These are phyloP conservation scores for Cyberlindnera xishuangbannaensis DNA, from an alignment of 805 yeast genomes.

Conservation along the genomic window DNA sequence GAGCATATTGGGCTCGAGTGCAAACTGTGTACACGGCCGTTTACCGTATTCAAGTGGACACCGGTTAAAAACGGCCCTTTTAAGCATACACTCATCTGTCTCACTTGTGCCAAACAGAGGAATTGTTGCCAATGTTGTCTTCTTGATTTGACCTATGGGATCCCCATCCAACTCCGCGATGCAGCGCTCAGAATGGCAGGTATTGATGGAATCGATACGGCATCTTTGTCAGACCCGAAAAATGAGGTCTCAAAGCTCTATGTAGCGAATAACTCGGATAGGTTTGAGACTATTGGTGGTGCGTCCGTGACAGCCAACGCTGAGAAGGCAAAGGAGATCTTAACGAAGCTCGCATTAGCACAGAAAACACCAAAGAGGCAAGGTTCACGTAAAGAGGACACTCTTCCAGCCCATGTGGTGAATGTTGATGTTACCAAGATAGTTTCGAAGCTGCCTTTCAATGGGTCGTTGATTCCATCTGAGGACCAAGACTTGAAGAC, in stretches of 20 bases:
- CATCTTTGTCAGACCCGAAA: no score
- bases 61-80: slow-evolving; percentile 38
- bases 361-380: slow-evolving; percentile 12
- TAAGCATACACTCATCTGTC: slow-evolving; percentile 66
- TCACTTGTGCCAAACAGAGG: slow-evolving; percentile 69
- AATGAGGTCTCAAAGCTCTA: slow-evolving; percentile 51
- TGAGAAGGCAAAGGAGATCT: slow-evolving; percentile 44
- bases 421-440: slow-evolving; percentile 45
- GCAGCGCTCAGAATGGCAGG: slow-evolving; percentile 73
- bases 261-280: slow-evolving; percentile 44
- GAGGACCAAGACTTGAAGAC: slow-evolving; percentile 40
- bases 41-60: slow-evolving; percentile 75
- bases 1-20: slow-evolving; percentile 77
- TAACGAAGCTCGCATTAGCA: slow-evolving; percentile 36
- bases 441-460: slow-evolving; percentile 60
- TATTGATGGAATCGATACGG: slow-evolving; percentile 29
- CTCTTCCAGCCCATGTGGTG: slow-evolving; percentile 16
- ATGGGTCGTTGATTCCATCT: slow-evolving; percentile 46
- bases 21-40: slow-evolving; percentile 78
- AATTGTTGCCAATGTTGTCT: slow-evolving; percentile 88
- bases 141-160: slow-evolving; percentile 73
- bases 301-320: slow-evolving; percentile 29
- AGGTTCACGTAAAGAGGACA: no score
- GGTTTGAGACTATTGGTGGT: slow-evolving; percentile 30
- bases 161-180: slow-evolving; percentile 76